Evolutionary conservation across 1,284 basidiomycete genomes (phyloP).

Genomic region (Malassezia globosa): DNA sequence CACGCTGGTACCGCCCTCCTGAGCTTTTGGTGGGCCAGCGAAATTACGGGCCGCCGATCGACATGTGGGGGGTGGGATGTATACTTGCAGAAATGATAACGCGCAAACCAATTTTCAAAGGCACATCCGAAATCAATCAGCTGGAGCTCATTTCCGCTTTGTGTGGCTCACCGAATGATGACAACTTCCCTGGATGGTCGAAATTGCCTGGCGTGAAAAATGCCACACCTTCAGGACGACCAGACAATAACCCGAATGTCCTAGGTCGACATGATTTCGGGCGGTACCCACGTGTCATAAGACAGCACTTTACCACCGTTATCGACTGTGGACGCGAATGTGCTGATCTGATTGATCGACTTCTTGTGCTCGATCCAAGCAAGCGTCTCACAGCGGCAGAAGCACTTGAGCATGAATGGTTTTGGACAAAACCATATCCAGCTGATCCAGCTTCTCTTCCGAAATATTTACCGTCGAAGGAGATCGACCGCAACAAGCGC

Average conservation of each 20-base stretch:
- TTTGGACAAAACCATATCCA: conserved; percentile 39
- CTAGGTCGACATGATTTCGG: conserved; percentile 36
- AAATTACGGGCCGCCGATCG: conserved; percentile 80
- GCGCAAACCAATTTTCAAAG: conserved; percentile 73
- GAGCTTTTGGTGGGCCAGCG: conserved; percentile 81
- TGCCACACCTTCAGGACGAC: conserved; percentile 35
- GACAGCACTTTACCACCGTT: conserved; percentile 24
- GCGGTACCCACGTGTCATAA: conserved; percentile 21
- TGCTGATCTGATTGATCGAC: conserved; percentile 40
- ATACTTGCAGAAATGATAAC: conserved; percentile 93
- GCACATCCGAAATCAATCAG: conserved; percentile 78
- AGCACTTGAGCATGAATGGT: conserved; percentile 42
- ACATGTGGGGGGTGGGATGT: conserved; percentile 98
- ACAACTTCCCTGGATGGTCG: conserved; percentile 64
- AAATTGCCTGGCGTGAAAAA: conserved; percentile 47
- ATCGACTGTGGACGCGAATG: conserved; percentile 27
- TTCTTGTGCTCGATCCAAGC: conserved; percentile 38
- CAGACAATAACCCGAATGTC: conserved; percentile 26
- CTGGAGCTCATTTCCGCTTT: conserved; percentile 74
- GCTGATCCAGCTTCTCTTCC: conserved; percentile 39
- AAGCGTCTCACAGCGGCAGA: conserved; percentile 37
- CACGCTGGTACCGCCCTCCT: conserved; percentile 93
- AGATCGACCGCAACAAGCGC: conserved; percentile 33
- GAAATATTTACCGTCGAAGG: conserved; percentile 42
- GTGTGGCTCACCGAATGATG: conserved; percentile 75